Evolutionary conservation across 202 grass and related monocot genomes (phyloP).

Genomic region (Digitaria exilis): DNA sequence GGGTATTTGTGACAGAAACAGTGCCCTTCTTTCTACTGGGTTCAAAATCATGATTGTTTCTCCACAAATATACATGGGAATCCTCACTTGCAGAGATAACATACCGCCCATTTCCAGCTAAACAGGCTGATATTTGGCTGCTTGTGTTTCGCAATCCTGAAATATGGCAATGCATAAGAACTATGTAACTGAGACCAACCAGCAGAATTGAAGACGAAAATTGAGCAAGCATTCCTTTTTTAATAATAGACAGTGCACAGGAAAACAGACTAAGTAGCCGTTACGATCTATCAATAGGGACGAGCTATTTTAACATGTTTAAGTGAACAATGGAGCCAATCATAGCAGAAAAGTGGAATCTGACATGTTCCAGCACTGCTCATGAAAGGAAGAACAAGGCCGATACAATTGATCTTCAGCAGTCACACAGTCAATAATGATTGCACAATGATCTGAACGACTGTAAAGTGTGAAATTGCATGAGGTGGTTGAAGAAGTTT

Average conservation of each 20-base stretch:
- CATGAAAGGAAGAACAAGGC: constrained; percentile 26
- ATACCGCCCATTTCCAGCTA: constrained; percentile 64
- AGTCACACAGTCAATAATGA: constrained; percentile 27
- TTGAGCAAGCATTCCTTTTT: constrained; percentile 28
- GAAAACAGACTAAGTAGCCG: neutral
- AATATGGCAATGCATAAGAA: constrained; percentile 33
- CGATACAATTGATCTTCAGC: constrained; percentile 32
- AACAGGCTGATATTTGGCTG: constrained; percentile 93
- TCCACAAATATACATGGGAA: constrained; percentile 90
- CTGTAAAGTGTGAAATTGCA: constrained; percentile 2
- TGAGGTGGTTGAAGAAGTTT: neutral
- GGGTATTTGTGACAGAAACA: constrained; percentile 63
- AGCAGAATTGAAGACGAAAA: neutral
- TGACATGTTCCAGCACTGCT: constrained; percentile 31
- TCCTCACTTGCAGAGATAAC: constrained; percentile 93
- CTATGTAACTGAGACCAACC: constrained; percentile 16
- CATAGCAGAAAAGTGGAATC: constrained; percentile 18
- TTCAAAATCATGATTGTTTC: constrained; percentile 65
- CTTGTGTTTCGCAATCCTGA: constrained; percentile 92
- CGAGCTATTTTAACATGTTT: constrained; percentile 38
- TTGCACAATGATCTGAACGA: constrained; percentile 20
- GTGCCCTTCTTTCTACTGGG: constrained; percentile 54
- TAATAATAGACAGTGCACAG: constrained; percentile 17
- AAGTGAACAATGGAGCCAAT: constrained; percentile 33
- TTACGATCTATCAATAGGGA: constrained; percentile 27